Evolutionary conservation across 129 eudicot species (phyloP), one percentile per base, ranked within the genome.

Genomic region (Tagetes erecta): DNA sequence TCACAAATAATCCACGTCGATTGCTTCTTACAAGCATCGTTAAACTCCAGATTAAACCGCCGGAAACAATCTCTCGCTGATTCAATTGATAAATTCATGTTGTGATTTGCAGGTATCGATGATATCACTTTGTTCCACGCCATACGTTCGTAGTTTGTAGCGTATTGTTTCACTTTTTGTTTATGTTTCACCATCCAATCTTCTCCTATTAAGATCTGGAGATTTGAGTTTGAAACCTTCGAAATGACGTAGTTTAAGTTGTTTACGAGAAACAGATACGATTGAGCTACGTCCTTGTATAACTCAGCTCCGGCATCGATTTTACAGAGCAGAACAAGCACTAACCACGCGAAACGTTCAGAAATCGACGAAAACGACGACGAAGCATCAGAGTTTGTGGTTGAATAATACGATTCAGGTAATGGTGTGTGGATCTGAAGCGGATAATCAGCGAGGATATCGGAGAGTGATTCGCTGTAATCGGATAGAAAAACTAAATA

Each of bases 201-300:
- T 39, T 84, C 83, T 1, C 99, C 97, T 47, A 95, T 49, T 0
- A 95, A 27, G n/a, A 76, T 79, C 4, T 37, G 65, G 56, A 95
- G 47, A 5, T 78, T 88, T 5, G 97, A 88, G 44, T 13, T 66
- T 1, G 69, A 52, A 49, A 91, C 94, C 68, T 95, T 91, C 0
- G 89, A 76, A 58, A 95, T 87, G 66, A 95, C 80, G 87, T 95
- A 95, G 87, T 91, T 89, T 46, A 95, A 14, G 83, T 95, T 95
- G 86, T 95, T 88, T 0, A 92, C 92, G 9, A 95, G 59, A 46
- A 95, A 95, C 39, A 95, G 39, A 55, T 91, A 91, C 37, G 99
- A 87, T 12, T 83, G 86, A 3, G 97, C 80, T 12, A 86, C 88
- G 74, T 95, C 95, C 56, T 86, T 78, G 86, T 88, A 95, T 0